Evolutionary conservation across 2,329 filamentous ascomycete species (phyloP).

Genomic region (Aspergillus fumigatiaffinis): DNA sequence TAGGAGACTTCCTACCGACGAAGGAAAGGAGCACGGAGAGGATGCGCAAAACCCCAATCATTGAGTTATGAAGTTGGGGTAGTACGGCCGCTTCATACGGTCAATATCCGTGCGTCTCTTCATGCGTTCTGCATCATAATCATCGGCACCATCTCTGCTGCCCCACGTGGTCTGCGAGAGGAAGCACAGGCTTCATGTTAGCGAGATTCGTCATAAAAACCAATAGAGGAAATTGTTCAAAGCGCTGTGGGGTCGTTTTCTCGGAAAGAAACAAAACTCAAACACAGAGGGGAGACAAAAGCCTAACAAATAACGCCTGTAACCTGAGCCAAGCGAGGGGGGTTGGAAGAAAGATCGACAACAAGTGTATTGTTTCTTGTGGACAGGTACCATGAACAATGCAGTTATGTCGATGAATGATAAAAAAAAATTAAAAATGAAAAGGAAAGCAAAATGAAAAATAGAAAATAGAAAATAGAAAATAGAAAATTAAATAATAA

Average conservation of each 20-base stretch:
- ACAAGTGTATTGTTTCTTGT: background rate
- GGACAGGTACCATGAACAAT: background rate
- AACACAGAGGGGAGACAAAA: background rate
- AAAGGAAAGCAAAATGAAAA: too few species aligned
- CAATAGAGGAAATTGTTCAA: background rate
- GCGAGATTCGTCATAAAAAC: background rate
- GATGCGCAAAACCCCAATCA: conserved; percentile 6
- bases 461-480: background rate
- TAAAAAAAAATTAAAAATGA: background rate
- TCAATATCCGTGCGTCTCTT: conserved; percentile 40
- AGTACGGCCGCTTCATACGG: conserved; percentile 31
- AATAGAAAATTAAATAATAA: background rate
- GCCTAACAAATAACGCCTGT: background rate
- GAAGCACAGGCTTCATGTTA: conserved; percentile 2
- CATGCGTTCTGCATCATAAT: conserved; percentile 71
- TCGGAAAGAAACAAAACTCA: background rate
- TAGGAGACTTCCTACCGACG: background rate
- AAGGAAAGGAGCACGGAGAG: background rate
- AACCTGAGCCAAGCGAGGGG: background rate
- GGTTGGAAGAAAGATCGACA: background rate
- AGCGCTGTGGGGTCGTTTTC: background rate
- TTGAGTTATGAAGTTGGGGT: conserved; percentile 29
- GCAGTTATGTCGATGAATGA: background rate
- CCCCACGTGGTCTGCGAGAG: conserved; percentile 83
- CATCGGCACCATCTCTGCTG: conserved; percentile 85